Conservation (phyloP, 2,329 filamentous ascomycete genomes). For the Cladosporium sp. region DNA sequence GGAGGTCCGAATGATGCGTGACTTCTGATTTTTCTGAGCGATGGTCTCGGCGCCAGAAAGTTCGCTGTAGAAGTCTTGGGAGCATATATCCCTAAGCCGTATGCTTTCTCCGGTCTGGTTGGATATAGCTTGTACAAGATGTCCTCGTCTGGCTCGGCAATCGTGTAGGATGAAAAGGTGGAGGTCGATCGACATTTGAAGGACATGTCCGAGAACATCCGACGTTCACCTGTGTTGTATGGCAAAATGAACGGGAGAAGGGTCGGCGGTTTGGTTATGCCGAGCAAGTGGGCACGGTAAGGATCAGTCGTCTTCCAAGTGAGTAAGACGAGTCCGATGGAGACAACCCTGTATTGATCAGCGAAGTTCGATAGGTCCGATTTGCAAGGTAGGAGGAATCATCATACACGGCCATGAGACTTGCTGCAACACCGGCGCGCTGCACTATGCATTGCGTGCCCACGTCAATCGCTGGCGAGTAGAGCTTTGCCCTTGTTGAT, state of each 20-base stretch:
- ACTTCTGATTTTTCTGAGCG: slow-evolving; percentile 27
- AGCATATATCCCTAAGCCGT: slow-evolving; percentile 30
- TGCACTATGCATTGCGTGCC: slow-evolving; percentile 31
- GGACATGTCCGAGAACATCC: slow-evolving; percentile 32
- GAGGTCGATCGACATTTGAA: slow-evolving; percentile 35
- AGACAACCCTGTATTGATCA: slow-evolving; percentile 23
- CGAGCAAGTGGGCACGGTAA: slow-evolving; percentile 30
- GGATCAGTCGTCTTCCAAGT: slow-evolving; percentile 27
- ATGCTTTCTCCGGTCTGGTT: slow-evolving; percentile 23
- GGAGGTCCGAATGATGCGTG: slow-evolving; percentile 23
- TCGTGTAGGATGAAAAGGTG: slow-evolving; percentile 26
- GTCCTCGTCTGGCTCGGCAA: slow-evolving; percentile 15
- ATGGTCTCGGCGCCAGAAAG: slow-evolving; percentile 28
- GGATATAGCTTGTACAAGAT: slow-evolving; percentile 20
- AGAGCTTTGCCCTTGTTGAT: background rate
- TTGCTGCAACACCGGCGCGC: slow-evolving; percentile 27
- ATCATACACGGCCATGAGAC: slow-evolving; percentile 29
- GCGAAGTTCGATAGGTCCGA: background rate
- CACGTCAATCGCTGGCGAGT: slow-evolving; percentile 20
- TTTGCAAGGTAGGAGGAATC: background rate
- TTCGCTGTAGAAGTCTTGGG: slow-evolving; percentile 16
- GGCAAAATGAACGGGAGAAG: slow-evolving; percentile 27
- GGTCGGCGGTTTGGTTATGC: slow-evolving; percentile 23
- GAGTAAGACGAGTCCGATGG: slow-evolving; percentile 29
- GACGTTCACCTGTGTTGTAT: slow-evolving; percentile 23